Evolutionary conservation across 2,329 filamentous ascomycete species (phyloP).

Genomic region (Paraconiothyrium sp.): DNA sequence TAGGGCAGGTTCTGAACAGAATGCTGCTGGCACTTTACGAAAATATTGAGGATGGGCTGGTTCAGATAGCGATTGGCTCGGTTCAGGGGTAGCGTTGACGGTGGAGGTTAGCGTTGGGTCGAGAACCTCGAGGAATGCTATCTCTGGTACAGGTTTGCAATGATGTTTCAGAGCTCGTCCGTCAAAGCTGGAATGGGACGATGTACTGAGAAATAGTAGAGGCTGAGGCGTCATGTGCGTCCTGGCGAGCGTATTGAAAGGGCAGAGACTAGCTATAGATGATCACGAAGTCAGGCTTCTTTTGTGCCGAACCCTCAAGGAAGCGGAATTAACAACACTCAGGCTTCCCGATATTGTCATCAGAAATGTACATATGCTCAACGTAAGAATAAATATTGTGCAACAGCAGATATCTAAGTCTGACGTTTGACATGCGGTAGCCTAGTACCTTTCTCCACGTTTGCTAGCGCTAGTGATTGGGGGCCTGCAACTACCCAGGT

Average conservation of each 20-base stretch:
- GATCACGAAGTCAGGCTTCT: too few relatives aligned
- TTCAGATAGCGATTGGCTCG: not conserved
- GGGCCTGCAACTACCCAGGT: not conserved
- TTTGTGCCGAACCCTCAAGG: too few relatives aligned
- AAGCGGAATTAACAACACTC: too few relatives aligned
- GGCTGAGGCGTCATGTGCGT: too few relatives aligned
- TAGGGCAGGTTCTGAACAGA: too few relatives aligned
- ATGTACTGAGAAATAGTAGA: too few relatives aligned
- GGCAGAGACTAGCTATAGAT: too few relatives aligned
- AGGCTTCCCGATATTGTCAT: too few relatives aligned
- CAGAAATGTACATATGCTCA: not conserved
- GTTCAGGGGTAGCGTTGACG: not conserved
- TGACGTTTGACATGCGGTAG: not conserved
- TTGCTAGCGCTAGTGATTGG: conserved; percentile 5
- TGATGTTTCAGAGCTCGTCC: too few relatives aligned
- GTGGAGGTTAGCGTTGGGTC: not conserved
- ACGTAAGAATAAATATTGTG: not conserved
- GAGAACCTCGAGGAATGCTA: not conserved
- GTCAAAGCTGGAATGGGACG: too few relatives aligned
- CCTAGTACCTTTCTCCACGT: not conserved
- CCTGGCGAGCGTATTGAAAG: too few relatives aligned
- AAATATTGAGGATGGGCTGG: not conserved
- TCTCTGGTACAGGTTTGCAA: not conserved
- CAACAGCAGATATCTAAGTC: not conserved
- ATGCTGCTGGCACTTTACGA: not conserved